Evolutionary conservation across 1,284 basidiomycete genomes (phyloP), one percentile per base, ranked within the genome.

Genomic region (Marasmius fiardii): DNA sequence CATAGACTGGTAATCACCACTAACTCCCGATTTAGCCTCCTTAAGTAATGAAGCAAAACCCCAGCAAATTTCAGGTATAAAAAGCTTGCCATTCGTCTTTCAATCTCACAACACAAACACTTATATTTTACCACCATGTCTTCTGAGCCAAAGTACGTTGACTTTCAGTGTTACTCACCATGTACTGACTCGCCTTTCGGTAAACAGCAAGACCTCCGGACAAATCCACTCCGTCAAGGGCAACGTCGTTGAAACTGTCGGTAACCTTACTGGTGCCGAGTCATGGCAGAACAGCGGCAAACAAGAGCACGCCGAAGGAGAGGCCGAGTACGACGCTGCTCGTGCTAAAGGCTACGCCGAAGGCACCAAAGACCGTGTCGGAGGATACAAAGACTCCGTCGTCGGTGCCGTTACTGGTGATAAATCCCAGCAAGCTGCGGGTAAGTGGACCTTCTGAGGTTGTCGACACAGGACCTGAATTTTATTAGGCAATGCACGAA

Each of bases 361-460:
- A 62, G 86, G 86, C 43, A 69, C 73, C 14, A 58, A 71, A 10
- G 85, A 88, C 66, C 78, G 79, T 59, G 43, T 82, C 23, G 69
- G 71, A 52, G 86, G 86, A 55, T 86, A 86, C 75, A 82, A 81
- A 63, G 85, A 88, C 63, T 70, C 81, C 31, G 71, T 89, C 31
- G 75, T 84, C 41, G 86, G 83, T 41, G 82, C 86, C 7, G 57
- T 87, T 45, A 79, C 58, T 8, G 64, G 64, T 41, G 64, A 66
- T 54, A 64, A 64, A 52, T 39, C 56, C 2, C 62, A 66, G 50
- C 62, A 66, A 49, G 52, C 47, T 20, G 5, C 51, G 12, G 54
- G 54, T 55, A 24, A 34, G 52, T 3, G 12, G 43, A 11, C 6
- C 6, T 26, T 23, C 21, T 12, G 28, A n/a, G 20, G 11, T 21